Conservation (phyloP, 2,329 filamentous ascomycete genomes). For the Diaporthe longicolla region DNA sequence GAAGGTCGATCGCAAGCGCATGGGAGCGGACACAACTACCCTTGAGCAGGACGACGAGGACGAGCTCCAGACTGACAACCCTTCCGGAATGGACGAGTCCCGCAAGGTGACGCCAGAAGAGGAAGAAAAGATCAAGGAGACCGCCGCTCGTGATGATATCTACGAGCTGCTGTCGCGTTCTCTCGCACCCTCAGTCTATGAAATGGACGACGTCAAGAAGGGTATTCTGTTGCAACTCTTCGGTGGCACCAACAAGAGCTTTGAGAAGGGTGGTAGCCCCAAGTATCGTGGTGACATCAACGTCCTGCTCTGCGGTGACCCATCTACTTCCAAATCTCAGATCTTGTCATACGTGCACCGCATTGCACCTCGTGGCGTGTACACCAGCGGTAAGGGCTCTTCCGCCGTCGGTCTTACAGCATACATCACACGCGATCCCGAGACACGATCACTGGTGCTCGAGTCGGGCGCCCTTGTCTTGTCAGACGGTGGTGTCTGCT, state of each 20-base stretch:
- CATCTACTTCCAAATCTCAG: constrained; percentile 96
- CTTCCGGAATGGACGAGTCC: constrained; percentile 82
- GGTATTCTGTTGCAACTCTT: constrained; percentile 97
- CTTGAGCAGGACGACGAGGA: constrained; percentile 87
- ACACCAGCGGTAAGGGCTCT: constrained; percentile 85
- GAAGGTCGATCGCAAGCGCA: constrained; percentile 94
- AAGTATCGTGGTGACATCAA: constrained; percentile 99
- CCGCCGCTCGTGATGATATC: constrained; percentile 84
- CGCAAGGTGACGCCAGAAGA: constrained; percentile 89
- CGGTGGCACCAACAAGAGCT: constrained; percentile 97
- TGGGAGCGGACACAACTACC: constrained; percentile 92
- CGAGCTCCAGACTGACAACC: constrained; percentile 66
- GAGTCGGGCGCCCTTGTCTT: constrained; percentile 85
- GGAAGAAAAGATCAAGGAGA: constrained; percentile 87
- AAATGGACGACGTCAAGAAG: constrained; percentile 99
- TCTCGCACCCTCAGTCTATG: constrained; percentile 93
- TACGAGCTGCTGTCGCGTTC: constrained; percentile 94
- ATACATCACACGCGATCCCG: constrained; percentile 84
- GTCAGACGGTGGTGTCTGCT: constrained; percentile 86
- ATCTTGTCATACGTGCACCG: constrained; percentile 95
- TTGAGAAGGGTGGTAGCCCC: constrained; percentile 94
- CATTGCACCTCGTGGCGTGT: constrained; percentile 90
- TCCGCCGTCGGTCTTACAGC: constrained; percentile 87
- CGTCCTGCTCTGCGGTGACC: constrained; percentile 94
- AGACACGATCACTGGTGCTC: constrained; percentile 83